A percentile compares a stretch with the other conserved stretches of the same genome.
Conservation (phyloP, 164 flowering plant genomes). For the Cinnamomum micranthum region DNA sequence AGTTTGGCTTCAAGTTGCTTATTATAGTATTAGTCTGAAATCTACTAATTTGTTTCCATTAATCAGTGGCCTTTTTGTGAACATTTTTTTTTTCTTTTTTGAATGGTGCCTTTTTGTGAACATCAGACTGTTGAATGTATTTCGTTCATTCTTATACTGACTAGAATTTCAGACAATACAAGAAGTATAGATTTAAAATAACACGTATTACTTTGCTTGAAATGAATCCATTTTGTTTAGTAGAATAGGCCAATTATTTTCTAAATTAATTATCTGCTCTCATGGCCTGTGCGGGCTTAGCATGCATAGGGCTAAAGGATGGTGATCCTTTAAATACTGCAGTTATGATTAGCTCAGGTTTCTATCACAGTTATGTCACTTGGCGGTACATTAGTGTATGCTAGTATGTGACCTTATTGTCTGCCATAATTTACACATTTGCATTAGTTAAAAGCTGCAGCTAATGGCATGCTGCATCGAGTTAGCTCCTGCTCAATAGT, state of each 20-base stretch:
- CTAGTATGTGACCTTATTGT: no score
- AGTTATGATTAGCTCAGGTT: neutral
- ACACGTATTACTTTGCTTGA: neutral
- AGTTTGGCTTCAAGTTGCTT: neutral
- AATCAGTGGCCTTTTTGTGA: no score
- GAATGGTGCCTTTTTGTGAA: neutral
- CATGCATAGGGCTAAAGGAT: neutral
- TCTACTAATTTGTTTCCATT: neutral
- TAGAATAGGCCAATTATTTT: neutral
- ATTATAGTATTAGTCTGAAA: neutral
- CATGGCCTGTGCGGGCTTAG: neutral
- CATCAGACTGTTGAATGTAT: neutral
- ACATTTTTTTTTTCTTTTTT: neutral
- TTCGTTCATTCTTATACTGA: neutral
- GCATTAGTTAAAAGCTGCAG: no score
- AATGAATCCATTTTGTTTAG: neutral
- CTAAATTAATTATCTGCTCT: neutral
- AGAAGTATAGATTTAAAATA: neutral
- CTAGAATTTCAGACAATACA: neutral
- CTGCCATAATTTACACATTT: no score
- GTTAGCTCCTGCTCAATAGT: no score
- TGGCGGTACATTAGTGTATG: no score
- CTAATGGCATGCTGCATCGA: no score
- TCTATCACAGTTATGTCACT: neutral
- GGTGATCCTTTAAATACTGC: neutral